Conservation (phyloP, 345 rosid species). For the Syzygium aqueum region DNA sequence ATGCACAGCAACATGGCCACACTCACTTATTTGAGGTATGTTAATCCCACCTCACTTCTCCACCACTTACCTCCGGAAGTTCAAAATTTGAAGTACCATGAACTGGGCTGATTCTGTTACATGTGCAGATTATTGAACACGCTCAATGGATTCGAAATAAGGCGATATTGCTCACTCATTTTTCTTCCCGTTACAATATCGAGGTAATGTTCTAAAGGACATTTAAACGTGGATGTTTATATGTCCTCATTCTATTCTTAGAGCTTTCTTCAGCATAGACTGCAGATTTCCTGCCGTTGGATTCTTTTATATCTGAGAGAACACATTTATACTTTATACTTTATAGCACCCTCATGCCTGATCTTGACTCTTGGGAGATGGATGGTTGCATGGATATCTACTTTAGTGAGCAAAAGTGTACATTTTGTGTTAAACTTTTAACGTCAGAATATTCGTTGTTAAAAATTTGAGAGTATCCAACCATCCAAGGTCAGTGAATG, state of each 20-base stretch:
- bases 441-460: background rate
- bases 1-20: constrained; percentile 76
- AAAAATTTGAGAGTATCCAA: background rate
- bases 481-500: background rate
- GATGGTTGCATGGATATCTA: background rate
- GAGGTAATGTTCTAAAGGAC: constrained; percentile 49
- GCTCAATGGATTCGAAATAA: constrained; percentile 88
- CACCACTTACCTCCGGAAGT: background rate
- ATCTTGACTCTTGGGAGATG: background rate
- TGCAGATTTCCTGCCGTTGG: background rate
- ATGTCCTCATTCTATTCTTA: background rate
- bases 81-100: background rate
- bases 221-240: background rate
- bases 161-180: constrained; percentile 71
- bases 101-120: background rate
- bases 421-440: background rate
- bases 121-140: constrained; percentile 65
- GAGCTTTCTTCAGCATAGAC: background rate
- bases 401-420: background rate
- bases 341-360: background rate
- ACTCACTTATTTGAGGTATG: constrained; percentile 78
- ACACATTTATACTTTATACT: background rate
- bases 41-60: background rate
- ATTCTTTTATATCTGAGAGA: background rate
- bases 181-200: constrained; percentile 75